Evolutionary conservation across 164 flowering plant species (phyloP), one percentile per base, ranked within the genome.

Genomic region (Stephania japonica): DNA sequence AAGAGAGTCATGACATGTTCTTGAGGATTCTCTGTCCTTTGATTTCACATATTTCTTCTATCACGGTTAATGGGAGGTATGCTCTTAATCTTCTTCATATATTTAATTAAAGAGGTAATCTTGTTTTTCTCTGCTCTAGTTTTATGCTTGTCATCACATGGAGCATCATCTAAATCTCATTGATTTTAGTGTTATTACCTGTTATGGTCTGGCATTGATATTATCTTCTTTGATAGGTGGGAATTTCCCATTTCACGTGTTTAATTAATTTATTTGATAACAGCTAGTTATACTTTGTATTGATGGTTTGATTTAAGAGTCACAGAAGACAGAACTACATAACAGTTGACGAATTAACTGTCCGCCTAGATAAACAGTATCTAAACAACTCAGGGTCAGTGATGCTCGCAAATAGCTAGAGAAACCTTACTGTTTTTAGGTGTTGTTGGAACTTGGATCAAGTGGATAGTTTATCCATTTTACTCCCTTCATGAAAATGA

Each of bases 41-140:
- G 66, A 79, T 91, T 66, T 25, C 85, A 25, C 87, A 80, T 68
- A 83, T 91, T 71, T 67, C 81, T 59, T 74, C 72, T 53, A 77
- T 87, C 69, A 65, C 86, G 43, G 69, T 87, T 75, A 81, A 75
- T 67, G 96, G 94, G 80, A 91, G 98, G 98, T 93, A 86, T 53
- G 49, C 3, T n/a, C 49, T n/a, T 32, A 2, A 32, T 72, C 16
- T 49, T 41, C 49, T n/a, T n/a, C n/a, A n/a, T n/a, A 56, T 56
- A 56, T 56, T 18, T 26, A 13, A 59, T 59, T 13, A 61, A 24
- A 65, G 10, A 13, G 16, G n/a, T 21, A 27, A 23, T 62, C 42
- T 44, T 73, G 50, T 25, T 63, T 43, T 38, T 62, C 4, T 70
- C 23, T 38, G 42, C 8, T 19, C 42, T 49, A 43, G 23, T 2